Evolutionary conservation across 179 eudicot genomes (phyloP).

Genomic region (Patellifolia procumbens): DNA sequence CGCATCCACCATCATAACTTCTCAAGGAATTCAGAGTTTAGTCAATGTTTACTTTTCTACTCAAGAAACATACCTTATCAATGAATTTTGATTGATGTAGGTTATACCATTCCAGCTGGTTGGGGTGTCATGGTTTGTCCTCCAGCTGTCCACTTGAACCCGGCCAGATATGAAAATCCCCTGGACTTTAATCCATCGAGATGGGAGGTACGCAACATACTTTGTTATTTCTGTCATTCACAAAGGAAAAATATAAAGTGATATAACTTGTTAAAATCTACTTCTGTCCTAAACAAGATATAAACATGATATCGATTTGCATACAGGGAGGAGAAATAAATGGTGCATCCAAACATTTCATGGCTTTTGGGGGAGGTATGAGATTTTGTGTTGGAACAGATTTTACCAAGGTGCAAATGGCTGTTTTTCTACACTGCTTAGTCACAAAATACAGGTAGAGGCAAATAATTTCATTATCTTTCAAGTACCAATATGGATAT

Average conservation of each 20-base stretch:
- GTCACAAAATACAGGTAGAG: conserved; percentile 78
- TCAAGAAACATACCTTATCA: conserved; percentile 27
- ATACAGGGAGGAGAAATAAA: conserved; percentile 61
- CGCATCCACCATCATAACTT: neutral
- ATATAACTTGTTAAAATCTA: neutral
- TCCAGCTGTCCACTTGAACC: conserved; percentile 87
- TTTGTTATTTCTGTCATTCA: conserved; percentile 9
- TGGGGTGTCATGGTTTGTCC: conserved; percentile 93
- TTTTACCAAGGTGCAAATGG: conserved; percentile 86
- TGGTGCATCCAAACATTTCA: conserved; percentile 80
- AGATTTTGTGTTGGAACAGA: conserved; percentile 91
- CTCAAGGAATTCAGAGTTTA: neutral
- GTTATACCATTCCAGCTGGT: conserved; percentile 89
- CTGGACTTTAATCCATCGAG: conserved; percentile 85
- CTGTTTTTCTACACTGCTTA: conserved; percentile 70
- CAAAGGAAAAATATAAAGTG: neutral
- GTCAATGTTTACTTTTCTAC: conserved; percentile 5
- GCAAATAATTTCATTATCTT: neutral
- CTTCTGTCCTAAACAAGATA: neutral
- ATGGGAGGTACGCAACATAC: conserved; percentile 67
- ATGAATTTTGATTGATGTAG: conserved; percentile 40
- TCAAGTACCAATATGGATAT: neutral
- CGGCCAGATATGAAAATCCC: conserved; percentile 68
- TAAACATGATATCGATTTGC: conserved; percentile 2
- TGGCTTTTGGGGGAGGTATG: conserved; percentile 96